phyloP scores from a whole-genome alignment of 345 rosid species.

The Linum tenue region DNA sequence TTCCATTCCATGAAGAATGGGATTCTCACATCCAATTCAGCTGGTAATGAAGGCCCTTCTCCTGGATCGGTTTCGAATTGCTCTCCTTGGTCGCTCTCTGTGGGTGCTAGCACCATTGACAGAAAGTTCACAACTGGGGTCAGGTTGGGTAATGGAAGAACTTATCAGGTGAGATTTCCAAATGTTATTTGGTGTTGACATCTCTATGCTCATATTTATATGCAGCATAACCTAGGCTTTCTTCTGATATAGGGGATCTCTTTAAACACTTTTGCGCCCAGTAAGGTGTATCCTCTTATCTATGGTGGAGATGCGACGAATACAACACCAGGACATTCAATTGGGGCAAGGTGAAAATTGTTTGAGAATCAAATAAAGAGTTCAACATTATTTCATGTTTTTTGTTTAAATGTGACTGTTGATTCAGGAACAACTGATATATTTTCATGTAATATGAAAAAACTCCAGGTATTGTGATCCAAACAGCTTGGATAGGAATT shows the following conservation, averaged over 20 bases:
- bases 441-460: background rate
- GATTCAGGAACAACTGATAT: background rate
- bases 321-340: background rate
- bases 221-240: background rate
- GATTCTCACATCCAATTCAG: conserved; percentile 1
- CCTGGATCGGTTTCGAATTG: background rate
- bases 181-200: too few relatives aligned
- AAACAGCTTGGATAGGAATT: background rate
- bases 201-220: too few relatives aligned
- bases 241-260: background rate
- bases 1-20: conserved; percentile 3
- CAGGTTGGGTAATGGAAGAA: conserved; percentile 17
- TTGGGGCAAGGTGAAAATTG: background rate
- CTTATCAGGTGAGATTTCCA: conserved; percentile 7
- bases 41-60: background rate
- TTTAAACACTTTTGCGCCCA: background rate
- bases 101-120: conserved; percentile 29
- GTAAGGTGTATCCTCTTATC: background rate
- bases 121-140: conserved; percentile 17
- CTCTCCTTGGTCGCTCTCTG: conserved; percentile 18
- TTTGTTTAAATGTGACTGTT: background rate
- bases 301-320: too few relatives aligned
- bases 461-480: background rate
- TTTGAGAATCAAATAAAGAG: too few relatives aligned
- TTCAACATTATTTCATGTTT: background rate